Base-by-base conservation (phyloP, 495 filamentous ascomycete species). In the Umbilicaria muhlenbergii region DNA sequence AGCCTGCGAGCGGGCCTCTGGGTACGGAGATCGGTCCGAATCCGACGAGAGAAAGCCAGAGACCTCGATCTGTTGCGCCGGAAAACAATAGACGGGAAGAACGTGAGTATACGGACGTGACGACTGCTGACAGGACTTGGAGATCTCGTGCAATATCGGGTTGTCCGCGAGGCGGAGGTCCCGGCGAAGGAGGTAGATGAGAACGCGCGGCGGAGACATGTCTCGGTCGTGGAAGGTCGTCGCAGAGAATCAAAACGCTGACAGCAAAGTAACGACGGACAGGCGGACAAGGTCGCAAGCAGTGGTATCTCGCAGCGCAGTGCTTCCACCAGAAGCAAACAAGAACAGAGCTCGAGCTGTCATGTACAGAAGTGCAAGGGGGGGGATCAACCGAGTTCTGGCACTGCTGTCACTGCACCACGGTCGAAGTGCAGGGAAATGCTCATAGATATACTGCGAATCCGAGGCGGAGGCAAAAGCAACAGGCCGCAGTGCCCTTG, bases 141-240 rank as follows among this genome's bases (percentile, higher is more conserved):
- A 56, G 21, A 81, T 55, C 24, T 70, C 63, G 53, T 75, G 58
- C 12, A 83, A 63, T 11, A 83, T 63, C 2, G 80, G 77, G 49
- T 83, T 83, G 55, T 85, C 81, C 32, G 68, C 61, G 40, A 79
- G 57, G 31, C 81, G 77, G 8, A 86, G 63, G 55, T 85, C 81
- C 39, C 75, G 67, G 17, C 79, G 70, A 28, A 83, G 49, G 24
- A 84, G 51, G 43, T 80, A 78, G 42, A 86, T 60, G 38, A 82
- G 61, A 17, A 75, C 50, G 6, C 61, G 59, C 1, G 62, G 48
- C n/a, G 48, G 45, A n/a, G 53, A 44, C 55, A 58, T 59, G 5
- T n/a, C 19, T 21, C 41, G 35, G 17, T 32, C 16, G 39, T 15
- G 33, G 11, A 6, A 4, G n/a, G 11, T 24, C 21, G 39, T 32